phyloP scores from a whole-genome alignment of 805 yeast genomes.

The Candida schatavii region DNA sequence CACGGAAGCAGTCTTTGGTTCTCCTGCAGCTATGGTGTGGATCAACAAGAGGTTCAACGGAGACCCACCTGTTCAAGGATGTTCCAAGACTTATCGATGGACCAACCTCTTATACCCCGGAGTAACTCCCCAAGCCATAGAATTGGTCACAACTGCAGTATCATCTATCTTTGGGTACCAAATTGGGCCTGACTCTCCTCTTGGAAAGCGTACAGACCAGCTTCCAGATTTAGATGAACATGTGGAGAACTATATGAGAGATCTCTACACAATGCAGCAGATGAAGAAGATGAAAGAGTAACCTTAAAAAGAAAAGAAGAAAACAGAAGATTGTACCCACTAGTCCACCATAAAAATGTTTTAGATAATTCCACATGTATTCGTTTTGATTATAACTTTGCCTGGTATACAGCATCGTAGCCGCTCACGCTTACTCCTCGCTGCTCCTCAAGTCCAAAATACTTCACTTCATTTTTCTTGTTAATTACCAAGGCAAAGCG shows the following conservation, averaged over 20 bases:
- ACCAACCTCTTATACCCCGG: slow-evolving; percentile 6
- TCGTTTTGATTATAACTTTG: slow-evolving; percentile 38
- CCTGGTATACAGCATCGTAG: slow-evolving; percentile 32
- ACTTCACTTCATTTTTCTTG: slow-evolving; percentile 25
- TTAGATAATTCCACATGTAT: no score
- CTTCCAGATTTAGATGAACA: background rate
- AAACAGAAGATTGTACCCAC: no score
- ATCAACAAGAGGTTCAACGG: slow-evolving; percentile 12
- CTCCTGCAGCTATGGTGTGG: slow-evolving; percentile 13
- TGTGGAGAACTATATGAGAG: background rate
- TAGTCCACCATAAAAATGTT: no score
- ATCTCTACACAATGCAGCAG: background rate
- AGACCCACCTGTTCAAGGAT: slow-evolving; percentile 13
- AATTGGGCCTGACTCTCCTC: slow-evolving; percentile 20
- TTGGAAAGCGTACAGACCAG: slow-evolving; percentile 22
- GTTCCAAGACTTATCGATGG: slow-evolving; percentile 15
- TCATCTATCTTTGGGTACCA: slow-evolving; percentile 14
- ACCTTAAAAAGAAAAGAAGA: no score
- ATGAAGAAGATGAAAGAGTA: no score
- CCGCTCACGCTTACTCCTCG: slow-evolving; percentile 35
- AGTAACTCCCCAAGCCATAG: slow-evolving; percentile 2
- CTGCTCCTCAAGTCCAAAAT: slow-evolving; percentile 33
- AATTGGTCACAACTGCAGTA: slow-evolving; percentile 13
- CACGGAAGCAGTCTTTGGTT: slow-evolving; percentile 8
- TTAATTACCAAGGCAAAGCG: slow-evolving; percentile 38